Evolutionary conservation across 495 filamentous ascomycete species (phyloP).

Genomic region (Penicillium lividum): DNA sequence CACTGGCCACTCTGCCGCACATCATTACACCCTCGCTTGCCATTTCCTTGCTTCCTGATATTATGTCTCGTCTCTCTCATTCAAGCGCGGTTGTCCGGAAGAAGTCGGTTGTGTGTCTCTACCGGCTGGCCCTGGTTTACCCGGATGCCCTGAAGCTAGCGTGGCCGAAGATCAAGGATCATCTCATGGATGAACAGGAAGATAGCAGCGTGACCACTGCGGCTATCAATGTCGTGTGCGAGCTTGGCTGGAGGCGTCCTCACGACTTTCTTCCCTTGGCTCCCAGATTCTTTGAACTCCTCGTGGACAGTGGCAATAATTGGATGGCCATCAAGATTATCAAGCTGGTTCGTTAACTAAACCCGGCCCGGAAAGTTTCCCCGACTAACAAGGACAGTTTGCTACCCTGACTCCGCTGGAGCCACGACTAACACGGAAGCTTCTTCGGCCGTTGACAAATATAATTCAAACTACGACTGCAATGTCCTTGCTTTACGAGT

Average conservation of each 20-base stretch:
- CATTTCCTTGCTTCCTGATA: constrained; percentile 80
- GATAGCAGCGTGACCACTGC: constrained; percentile 93
- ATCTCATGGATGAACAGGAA: constrained; percentile 85
- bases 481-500: constrained; percentile 96
- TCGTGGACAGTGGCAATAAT: constrained; percentile 94
- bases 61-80: constrained; percentile 83
- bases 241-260: constrained; percentile 90
- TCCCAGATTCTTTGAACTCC: constrained; percentile 84
- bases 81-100: constrained; percentile 82
- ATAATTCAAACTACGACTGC: constrained; percentile 92
- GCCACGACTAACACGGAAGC: constrained; percentile 84
- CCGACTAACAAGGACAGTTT: constrained; percentile 61
- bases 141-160: constrained; percentile 88
- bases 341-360: constrained; percentile 68
- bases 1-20: constrained; percentile 84
- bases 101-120: constrained; percentile 92
- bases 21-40: constrained; percentile 89
- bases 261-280: constrained; percentile 92
- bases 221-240: constrained; percentile 94
- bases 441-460: constrained; percentile 90
- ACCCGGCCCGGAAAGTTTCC: not conserved
- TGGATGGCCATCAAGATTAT: constrained; percentile 99
- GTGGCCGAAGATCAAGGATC: constrained; percentile 96
- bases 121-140: constrained; percentile 88
- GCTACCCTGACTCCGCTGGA: constrained; percentile 92